Percentiles rank a stretch among this genome's conserved stretches.
Evolutionary conservation across 495 filamentous ascomycete species (phyloP).

Genomic region (Trichocladium uniseriatum): DNA sequence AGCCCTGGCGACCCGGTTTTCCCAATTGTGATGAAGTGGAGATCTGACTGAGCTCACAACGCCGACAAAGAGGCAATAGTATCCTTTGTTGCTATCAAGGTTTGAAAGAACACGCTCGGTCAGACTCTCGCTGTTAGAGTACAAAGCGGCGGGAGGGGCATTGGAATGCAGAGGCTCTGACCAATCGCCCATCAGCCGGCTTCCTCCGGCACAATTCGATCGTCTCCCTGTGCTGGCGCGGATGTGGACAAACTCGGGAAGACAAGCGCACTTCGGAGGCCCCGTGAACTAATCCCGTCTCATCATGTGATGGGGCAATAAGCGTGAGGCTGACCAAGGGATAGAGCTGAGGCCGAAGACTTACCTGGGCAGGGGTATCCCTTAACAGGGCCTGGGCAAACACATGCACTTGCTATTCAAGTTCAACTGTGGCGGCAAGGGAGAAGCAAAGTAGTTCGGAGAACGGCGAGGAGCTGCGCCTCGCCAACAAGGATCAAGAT

Average conservation of each 20-base stretch:
- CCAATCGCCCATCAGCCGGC: too few relatives aligned
- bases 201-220: background rate
- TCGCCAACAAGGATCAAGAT: background rate
- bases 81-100: slow-evolving; percentile 3
- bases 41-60: background rate
- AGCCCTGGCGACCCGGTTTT: background rate
- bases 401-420: background rate
- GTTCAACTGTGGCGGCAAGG: background rate
- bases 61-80: slow-evolving; percentile 4
- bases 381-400: background rate
- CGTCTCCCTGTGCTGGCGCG: background rate
- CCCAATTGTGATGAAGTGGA: background rate
- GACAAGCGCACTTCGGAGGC: background rate
- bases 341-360: too few relatives aligned
- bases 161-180: slow-evolving; percentile 2
- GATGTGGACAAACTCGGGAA: background rate
- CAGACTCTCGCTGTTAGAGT: background rate
- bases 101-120: too few relatives aligned
- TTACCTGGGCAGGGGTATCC: too few relatives aligned
- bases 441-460: background rate
- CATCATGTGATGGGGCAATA: background rate
- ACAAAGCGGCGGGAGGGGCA: background rate
- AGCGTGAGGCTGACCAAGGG: slow-evolving; percentile 2
- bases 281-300: slow-evolving; percentile 2
- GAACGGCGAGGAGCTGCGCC: background rate